Conservation (phyloP, 2,329 filamentous ascomycete species). For the Ophiocordyceps camponoti-saundersi region DNA sequence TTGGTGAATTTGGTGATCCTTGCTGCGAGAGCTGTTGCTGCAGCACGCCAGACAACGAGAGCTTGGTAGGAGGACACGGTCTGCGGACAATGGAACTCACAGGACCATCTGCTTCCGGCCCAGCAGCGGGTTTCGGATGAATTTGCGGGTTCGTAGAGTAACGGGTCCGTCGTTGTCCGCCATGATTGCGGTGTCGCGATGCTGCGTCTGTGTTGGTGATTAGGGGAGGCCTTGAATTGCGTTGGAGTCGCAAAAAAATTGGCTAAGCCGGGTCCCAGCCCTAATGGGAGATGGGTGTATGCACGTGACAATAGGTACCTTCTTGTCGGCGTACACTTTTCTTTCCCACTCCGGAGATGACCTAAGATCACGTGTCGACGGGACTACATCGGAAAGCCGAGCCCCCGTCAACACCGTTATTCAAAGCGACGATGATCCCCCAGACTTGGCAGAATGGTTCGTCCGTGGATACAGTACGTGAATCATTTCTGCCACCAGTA, state of each 20-base stretch:
- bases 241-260: constrained; percentile 9
- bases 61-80: constrained; percentile 3
- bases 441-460: neutral
- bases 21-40: neutral
- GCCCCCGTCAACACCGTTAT: no score
- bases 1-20: neutral
- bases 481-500: constrained; percentile 56
- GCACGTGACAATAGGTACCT: neutral
- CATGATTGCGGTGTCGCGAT: constrained; percentile 52
- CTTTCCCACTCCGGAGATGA: no score
- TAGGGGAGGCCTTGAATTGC: constrained; percentile 8
- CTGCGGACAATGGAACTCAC: constrained; percentile 43
- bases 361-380: no score
- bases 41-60: no score
- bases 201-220: constrained; percentile 15
- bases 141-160: constrained; percentile 96
- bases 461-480: constrained; percentile 9
- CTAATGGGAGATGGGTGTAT: constrained; percentile 15
- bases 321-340: neutral
- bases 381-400: no score
- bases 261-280: constrained; percentile 21
- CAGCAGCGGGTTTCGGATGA: constrained; percentile 99
- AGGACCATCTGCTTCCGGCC: constrained; percentile 99
- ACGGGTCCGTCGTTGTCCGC: constrained; percentile 65
- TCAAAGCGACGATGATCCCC: neutral